These are phyloP conservation scores for Candida maris DNA, from an alignment of 805 yeast genomes.

Conservation along the genomic window DNA sequence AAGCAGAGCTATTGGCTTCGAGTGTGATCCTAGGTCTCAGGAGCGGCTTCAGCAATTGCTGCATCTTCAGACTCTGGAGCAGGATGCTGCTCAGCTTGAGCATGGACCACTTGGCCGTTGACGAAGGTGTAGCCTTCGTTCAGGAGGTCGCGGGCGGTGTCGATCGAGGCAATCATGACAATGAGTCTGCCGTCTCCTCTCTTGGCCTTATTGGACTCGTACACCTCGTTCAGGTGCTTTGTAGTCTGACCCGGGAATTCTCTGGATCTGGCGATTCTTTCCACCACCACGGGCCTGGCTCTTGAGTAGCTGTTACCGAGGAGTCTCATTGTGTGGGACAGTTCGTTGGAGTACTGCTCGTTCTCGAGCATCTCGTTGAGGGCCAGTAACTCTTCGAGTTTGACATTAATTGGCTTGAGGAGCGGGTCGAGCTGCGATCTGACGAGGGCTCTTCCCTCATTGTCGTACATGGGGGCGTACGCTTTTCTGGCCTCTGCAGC, in stretches of 20 bases:
- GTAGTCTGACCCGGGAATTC: constrained; percentile 35
- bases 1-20: constrained; percentile 9
- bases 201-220: constrained; percentile 37
- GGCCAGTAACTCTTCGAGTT: constrained; percentile 41
- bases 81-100: constrained; percentile 4
- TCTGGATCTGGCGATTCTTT: constrained; percentile 25
- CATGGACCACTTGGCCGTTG: constrained; percentile 5
- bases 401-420: constrained; percentile 57
- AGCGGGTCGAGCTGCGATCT: constrained; percentile 62
- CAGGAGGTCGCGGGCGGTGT: constrained; percentile 26
- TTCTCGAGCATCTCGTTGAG: constrained; percentile 2
- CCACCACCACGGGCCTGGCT: constrained; percentile 33
- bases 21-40: constrained; percentile 4
- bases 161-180: constrained; percentile 31
- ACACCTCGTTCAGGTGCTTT: constrained; percentile 36
- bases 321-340: constrained; percentile 48
- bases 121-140: constrained; percentile 19
- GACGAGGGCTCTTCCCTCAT: constrained; percentile 59
- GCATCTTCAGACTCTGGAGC: constrained; percentile 1
- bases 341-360: constrained; percentile 47
- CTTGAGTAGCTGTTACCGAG: constrained; percentile 37
- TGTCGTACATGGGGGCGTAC: constrained; percentile 49
- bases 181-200: constrained; percentile 35
- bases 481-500: constrained; percentile 45
- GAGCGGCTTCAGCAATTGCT: constrained; percentile 8